Evolutionary conservation across 2,329 filamentous ascomycete genomes (phyloP), one percentile per base, ranked within the genome.

Genomic region (Venturia asperata): DNA sequence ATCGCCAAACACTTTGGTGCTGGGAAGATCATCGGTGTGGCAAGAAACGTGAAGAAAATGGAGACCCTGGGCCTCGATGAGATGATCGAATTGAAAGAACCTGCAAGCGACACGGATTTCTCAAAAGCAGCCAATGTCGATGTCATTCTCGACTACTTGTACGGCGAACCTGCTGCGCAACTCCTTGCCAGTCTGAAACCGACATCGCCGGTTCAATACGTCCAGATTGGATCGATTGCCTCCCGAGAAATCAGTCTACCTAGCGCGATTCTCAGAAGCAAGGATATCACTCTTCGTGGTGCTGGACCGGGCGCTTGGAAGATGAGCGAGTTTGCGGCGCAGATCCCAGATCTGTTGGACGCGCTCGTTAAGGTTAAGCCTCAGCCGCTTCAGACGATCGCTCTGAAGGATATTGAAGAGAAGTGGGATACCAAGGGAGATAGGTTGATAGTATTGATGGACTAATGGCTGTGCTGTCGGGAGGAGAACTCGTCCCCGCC

Each of bases 81-180:
- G 3, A 72, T 70, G 6, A 73, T 86, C 42, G 72, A 78, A 43
- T 74, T 85, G 11, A 71, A 74, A 21, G 69, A 72, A 3, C 67
- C 74, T 1, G 68, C 76, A 0, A 69, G 71, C 2, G 74, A 80
- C 45, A 79, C 77, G 0, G 82, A 85, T 67, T 83, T 81, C 67
- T 76, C 76, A 1, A 71, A 72, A 10, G 73, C 80, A 0, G 78
- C 75, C 1, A 77, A 79, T 43, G 79, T 79, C 41, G 82, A 86
- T 67, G 76, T 85, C 2, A 77, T 86, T 3, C 73, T 86, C 1
- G 83, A 86, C 69, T 86, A 85, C 69, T 73, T 86, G 9, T 85
- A 82, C 71, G 83, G 83, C 0, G 73, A 76, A 0, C 75, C 78
- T 19, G 72, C 78, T 0, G 68, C 75, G 13, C 76, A 77, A 5